Conservation (phyloP, 1,139 yeast genomes). For the Protomyces arabidopsidicola region DNA sequence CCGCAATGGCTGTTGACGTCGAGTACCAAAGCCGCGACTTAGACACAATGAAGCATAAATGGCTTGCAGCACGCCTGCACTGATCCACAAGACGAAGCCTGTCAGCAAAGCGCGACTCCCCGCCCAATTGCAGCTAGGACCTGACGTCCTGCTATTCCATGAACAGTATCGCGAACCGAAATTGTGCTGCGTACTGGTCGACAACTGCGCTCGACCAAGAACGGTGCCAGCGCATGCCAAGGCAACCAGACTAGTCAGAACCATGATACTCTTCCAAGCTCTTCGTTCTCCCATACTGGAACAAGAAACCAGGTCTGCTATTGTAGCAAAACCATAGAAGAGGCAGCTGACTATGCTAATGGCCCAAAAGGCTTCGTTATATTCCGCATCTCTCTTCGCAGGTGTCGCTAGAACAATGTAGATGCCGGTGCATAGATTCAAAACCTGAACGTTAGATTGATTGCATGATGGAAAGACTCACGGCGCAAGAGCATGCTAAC, state of each 20-base stretch:
- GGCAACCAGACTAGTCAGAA: not conserved
- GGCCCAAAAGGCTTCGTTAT: not conserved
- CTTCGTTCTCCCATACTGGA: no score
- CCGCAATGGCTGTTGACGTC: not conserved
- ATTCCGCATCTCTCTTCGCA: not conserved
- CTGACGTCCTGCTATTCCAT: no score
- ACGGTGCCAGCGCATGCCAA: not conserved
- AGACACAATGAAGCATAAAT: not conserved
- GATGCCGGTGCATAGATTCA: not conserved
- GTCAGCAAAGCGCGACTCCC: not conserved
- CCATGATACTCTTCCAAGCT: not conserved
- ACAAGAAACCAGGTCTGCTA: not conserved
- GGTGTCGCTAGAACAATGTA: not conserved
- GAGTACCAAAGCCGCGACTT: not conserved
- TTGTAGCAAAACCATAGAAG: not conserved
- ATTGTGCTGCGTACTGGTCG: not conserved
- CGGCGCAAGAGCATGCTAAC: not conserved
- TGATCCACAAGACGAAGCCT: constrained; percentile 7
- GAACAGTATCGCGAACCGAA: not conserved
- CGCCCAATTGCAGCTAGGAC: not conserved
- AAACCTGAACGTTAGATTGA: not conserved
- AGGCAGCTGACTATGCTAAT: not conserved
- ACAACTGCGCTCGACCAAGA: not conserved
- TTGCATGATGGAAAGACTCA: not conserved
- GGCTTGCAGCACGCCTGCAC: constrained; percentile 5